Evolutionary conservation across 2,329 filamentous ascomycete genomes (phyloP).

Genomic region (Gyromitra esculenta): DNA sequence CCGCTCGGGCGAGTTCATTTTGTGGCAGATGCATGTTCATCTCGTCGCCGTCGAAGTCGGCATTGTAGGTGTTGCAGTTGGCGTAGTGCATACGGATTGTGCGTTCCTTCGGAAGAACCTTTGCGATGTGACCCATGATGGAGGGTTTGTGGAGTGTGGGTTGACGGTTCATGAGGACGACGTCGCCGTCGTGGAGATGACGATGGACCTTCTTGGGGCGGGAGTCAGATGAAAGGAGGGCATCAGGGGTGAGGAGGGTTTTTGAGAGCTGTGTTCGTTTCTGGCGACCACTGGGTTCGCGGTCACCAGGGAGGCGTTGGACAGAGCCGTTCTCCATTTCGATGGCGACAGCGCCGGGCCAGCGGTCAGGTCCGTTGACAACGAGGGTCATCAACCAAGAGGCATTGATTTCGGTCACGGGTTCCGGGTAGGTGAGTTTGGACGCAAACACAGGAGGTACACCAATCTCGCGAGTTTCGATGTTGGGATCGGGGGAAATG

Average conservation of each 20-base stretch:
- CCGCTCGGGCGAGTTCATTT: slow-evolving; percentile 90
- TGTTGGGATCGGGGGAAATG: slow-evolving; percentile 97
- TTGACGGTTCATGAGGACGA: slow-evolving; percentile 98
- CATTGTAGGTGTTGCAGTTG: slow-evolving; percentile 99
- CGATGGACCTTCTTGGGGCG: slow-evolving; percentile 96
- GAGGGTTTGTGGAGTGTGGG: slow-evolving; percentile 98
- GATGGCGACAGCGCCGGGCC: slow-evolving; percentile 92
- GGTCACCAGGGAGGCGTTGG: slow-evolving; percentile 76
- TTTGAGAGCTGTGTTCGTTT: slow-evolving; percentile 90
- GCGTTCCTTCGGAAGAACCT: slow-evolving; percentile 91
- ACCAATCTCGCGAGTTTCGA: slow-evolving; percentile 98
- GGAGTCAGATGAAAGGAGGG: slow-evolving; percentile 62
- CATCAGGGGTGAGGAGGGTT: slow-evolving; percentile 67
- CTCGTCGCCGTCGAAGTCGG: slow-evolving; percentile 98
- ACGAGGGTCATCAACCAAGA: slow-evolving; percentile 95
- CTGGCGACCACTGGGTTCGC: slow-evolving; percentile 71
- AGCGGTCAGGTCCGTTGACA: slow-evolving; percentile 90
- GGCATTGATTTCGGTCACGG: slow-evolving; percentile 96
- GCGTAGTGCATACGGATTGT: slow-evolving; percentile 99
- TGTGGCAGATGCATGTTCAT: slow-evolving; percentile 99
- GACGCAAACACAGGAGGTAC: slow-evolving; percentile 97
- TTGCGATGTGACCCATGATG: slow-evolving; percentile 96
- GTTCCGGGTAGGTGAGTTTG: slow-evolving; percentile 95
- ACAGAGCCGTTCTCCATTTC: slow-evolving; percentile 96
- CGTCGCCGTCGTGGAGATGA: slow-evolving; percentile 94